phyloP scores from a whole-genome alignment of 139 green algal species.

The Tetraselmis chui region DNA sequence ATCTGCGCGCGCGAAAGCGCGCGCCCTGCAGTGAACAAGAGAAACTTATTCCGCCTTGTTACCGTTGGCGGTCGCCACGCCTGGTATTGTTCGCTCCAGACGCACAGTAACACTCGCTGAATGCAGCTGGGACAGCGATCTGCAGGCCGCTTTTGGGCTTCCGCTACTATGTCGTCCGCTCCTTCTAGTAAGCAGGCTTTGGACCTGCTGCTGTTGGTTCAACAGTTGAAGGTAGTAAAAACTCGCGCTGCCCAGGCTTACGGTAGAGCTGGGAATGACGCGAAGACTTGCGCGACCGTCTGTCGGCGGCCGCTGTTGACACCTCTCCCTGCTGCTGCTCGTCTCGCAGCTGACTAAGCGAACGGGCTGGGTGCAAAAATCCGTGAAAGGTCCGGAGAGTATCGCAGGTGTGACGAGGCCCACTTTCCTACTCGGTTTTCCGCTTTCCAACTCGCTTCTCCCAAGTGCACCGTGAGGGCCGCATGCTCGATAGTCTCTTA shows the following conservation, averaged over 20 bases:
- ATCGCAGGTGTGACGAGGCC: constrained; percentile 65
- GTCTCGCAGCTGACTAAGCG: constrained; percentile 67
- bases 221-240: constrained; percentile 82
- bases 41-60: too few species aligned
- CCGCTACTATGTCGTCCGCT: not conserved
- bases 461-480: too few species aligned
- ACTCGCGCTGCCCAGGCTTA: not conserved
- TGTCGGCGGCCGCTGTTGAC: not conserved
- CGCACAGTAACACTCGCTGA: too few species aligned
- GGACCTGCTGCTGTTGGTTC: constrained; percentile 61
- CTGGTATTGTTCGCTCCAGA: too few species aligned
- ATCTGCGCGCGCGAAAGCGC: too few species aligned
- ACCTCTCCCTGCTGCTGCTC: not conserved
- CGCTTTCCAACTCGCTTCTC: too few species aligned
- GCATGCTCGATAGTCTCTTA: not conserved
- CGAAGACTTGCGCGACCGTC: not conserved
- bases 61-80: too few species aligned
- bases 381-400: constrained; percentile 71
- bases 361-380: constrained; percentile 78
- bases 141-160: too few species aligned
- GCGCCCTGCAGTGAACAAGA: too few species aligned
- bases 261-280: not conserved
- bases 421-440: not conserved
- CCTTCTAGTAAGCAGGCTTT: constrained; percentile 29
- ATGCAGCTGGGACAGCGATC: too few species aligned